Evolutionary conservation across 208 protist species (phyloP), one percentile per base, ranked within the genome.

Genomic region (Leishmania mexicana): DNA sequence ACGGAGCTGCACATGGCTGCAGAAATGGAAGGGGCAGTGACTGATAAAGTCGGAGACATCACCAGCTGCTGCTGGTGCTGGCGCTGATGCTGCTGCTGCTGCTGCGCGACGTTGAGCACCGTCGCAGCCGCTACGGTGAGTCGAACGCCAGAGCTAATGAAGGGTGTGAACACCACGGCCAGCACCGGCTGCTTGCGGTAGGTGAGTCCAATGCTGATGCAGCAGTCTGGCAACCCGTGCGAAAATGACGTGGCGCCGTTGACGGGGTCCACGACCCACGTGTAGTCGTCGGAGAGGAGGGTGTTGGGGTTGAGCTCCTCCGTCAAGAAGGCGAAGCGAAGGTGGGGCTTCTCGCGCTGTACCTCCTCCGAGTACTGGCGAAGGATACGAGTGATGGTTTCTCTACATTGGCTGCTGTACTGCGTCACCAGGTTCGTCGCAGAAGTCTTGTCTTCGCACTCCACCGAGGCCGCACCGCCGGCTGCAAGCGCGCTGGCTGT

Each of bases 251-350:
- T 90, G 57, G 94, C 94, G 38, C 94, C 92, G 75, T 96, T 90
- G 81, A 97, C 91, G 2, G 92, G 92, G 84, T 96, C 92, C 19
- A 97, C 89, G 40, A 96, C 85, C 93, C 94, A 97, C 42, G 92
- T 95, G 47, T 83, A 85, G 47, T 76, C 88, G 76, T 95, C 85
- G 28, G 83, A 87, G 68, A 94, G 83, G 42, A 73, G 76, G 51
- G 68, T 81, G 60, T 80, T 78, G 17, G 87, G 79, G 75, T 78
- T 82, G 35, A 92, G 80, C 80, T 92, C 89, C 72, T 94, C 85
- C 35, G 85, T 89, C 58, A 93, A 75, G 62, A 94, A 89, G 40
- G 53, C 8, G 53, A 95, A 92, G 60, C 60, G 78, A 17, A 87
- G n/a, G 42, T 81, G 72, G 15, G 81, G 81, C 79, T 85, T 87